Percentiles rank a stretch among this genome's conserved stretches.
Evolutionary conservation across 208 protist genomes (phyloP).

Genomic region (Leishmania braziliensis): DNA sequence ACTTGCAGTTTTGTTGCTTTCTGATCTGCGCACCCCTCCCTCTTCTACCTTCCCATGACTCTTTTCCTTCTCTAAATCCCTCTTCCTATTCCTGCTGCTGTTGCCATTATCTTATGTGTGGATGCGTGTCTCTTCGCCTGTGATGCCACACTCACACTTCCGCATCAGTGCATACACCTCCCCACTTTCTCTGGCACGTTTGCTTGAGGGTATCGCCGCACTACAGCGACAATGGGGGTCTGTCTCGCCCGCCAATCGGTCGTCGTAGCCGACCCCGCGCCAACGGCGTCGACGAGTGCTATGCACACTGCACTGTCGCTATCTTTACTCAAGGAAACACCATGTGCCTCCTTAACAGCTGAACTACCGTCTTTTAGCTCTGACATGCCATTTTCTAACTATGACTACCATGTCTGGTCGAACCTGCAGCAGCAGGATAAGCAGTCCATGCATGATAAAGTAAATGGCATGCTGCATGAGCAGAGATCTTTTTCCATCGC

Average conservation of each 20-base stretch:
- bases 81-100: background rate
- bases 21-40: background rate
- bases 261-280: background rate
- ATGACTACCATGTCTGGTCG: slow-evolving; percentile 23
- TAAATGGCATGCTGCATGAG: background rate
- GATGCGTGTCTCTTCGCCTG: background rate
- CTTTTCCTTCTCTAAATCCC: background rate
- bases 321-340: background rate
- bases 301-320: background rate
- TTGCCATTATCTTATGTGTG: background rate
- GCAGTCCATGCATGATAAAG: background rate
- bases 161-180: background rate
- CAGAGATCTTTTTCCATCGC: slow-evolving; percentile 39
- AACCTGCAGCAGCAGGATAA: slow-evolving; percentile 10
- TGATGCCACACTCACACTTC: background rate
- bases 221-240: slow-evolving; percentile 3
- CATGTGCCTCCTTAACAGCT: background rate
- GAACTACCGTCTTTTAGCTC: background rate
- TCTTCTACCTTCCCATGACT: background rate
- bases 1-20: background rate
- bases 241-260: background rate
- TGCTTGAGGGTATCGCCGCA: background rate
- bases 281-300: background rate
- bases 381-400: slow-evolving; percentile 21
- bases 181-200: background rate